Base-by-base conservation (phyloP, 352 stramenopile species). In the Globisporangium abappressorium region DNA sequence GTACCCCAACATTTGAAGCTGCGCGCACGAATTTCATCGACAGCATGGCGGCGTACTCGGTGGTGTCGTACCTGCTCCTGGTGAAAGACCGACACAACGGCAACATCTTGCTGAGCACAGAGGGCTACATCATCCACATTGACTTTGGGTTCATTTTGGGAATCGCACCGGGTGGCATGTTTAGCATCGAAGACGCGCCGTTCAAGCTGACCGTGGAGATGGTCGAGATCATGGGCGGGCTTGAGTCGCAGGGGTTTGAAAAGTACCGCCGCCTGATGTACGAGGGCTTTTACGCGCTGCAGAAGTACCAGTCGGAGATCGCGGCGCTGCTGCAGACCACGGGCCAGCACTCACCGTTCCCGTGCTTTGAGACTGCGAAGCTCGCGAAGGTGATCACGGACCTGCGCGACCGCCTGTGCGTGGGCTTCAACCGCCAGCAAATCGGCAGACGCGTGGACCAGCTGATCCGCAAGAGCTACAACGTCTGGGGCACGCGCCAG, bases 151-250 rank as follows among this genome's bases (percentile, higher is more conserved):
- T 99, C 77, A 97, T 99, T 47, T 89, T 99, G 64, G 96, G 95
- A 15, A 99, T 98, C 77, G 96, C 92, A n/a, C 97, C 97, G 14
- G 98, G 97, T 57, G 95, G 98, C 24, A 96, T 98, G 75, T 99
- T 99, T 65, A 98, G 85, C 46, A 86, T 99, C 14, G 98, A 99
- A 78, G 93, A 97, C 59, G 97, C 97, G 20, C 97, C 98, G n/a
- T 99, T 99, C 83, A 99, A 99, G 77, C 82, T 99, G 18, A 99
- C 97, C 2, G 87, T 89, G 33, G 98, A 99, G 62, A 98, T 99
- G 81, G 90, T 99, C 4, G 92, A 98, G 69, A 89, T 99, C 18
- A 97, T 99, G 87, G 96, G 92, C 56, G 97, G 97, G 5, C 57
- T 90, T n/a, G 71, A 76, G 34, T 98, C 92, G 34, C 66, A 75